These are phyloP conservation scores for Barnettozyma populi DNA, from an alignment of 805 yeast genomes.

Conservation along the genomic window DNA sequence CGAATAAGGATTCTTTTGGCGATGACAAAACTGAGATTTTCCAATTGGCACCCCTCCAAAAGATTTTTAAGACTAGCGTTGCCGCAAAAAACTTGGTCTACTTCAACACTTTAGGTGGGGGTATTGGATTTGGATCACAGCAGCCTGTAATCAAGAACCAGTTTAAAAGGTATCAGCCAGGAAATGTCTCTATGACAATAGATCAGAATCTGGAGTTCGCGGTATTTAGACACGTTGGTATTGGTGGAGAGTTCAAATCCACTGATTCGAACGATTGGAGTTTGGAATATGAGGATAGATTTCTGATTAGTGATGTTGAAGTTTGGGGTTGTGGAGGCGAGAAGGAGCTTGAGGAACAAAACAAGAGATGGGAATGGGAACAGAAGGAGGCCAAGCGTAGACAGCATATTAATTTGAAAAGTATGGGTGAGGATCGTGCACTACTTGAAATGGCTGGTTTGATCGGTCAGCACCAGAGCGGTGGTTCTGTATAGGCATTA, in stretches of 20 bases:
- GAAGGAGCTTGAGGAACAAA: slow-evolving; percentile 71
- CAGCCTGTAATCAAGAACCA: slow-evolving; percentile 55
- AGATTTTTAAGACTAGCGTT: slow-evolving; percentile 38
- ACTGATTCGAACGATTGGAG: slow-evolving; percentile 24
- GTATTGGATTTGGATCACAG: slow-evolving; percentile 73
- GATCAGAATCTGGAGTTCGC: slow-evolving; percentile 80
- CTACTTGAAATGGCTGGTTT: slow-evolving; percentile 78
- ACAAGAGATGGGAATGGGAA: slow-evolving; percentile 86
- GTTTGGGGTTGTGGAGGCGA: slow-evolving; percentile 90
- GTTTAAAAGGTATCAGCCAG: slow-evolving; percentile 49
- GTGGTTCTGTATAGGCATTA: slow-evolving; percentile 38
- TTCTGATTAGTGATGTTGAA: slow-evolving; percentile 69
- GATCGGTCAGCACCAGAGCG: slow-evolving; percentile 44
- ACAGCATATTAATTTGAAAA: slow-evolving; percentile 58
- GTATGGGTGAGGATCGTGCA: slow-evolving; percentile 77
- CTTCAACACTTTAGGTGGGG: slow-evolving; percentile 70
- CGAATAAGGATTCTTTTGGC: slow-evolving; percentile 72
- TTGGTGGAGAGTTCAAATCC: slow-evolving; percentile 44
- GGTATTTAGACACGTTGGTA: slow-evolving; percentile 63
- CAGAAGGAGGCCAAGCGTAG: slow-evolving; percentile 78
- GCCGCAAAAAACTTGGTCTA: slow-evolving; percentile 43
- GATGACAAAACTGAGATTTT: slow-evolving; percentile 50
- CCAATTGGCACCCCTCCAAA: slow-evolving; percentile 63
- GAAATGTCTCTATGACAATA: slow-evolving; percentile 72
- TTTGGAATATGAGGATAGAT: slow-evolving; percentile 57